phyloP scores from a whole-genome alignment of 441 rosid genomes.

The Gossypium lobatum region DNA sequence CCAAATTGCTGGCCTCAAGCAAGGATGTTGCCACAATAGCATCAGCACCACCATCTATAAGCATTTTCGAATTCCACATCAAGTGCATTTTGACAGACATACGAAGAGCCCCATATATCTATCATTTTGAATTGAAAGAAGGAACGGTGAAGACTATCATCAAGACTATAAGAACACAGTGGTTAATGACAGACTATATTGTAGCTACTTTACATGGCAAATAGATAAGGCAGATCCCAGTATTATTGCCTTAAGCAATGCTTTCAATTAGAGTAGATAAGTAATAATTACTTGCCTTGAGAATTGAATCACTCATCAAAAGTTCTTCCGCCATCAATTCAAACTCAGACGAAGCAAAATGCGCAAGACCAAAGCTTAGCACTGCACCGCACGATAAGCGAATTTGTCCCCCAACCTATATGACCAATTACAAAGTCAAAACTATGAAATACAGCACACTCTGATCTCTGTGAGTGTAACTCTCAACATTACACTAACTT shows the following conservation, averaged over 20 bases:
- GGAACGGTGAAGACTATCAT: constrained; percentile 9
- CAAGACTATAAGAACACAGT: constrained; percentile 1
- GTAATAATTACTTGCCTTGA: constrained; percentile 53
- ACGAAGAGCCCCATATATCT: constrained; percentile 89
- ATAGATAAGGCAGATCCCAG: background rate
- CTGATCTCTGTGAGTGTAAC: background rate
- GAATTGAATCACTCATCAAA: constrained; percentile 70
- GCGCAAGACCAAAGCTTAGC: constrained; percentile 82
- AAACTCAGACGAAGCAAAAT: constrained; percentile 72
- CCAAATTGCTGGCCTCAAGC: constrained; percentile 83
- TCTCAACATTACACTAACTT: constrained; percentile 2
- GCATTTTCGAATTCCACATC: constrained; percentile 90
- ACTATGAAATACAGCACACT: background rate
- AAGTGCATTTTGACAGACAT: constrained; percentile 84
- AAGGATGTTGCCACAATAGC: constrained; percentile 64
- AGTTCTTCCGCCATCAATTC: constrained; percentile 93
- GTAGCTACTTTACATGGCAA: constrained; percentile 5
- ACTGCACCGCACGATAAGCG: constrained; percentile 54
- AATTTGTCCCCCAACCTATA: constrained; percentile 71
- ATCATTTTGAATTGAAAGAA: constrained; percentile 16
- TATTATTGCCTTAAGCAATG: background rate
- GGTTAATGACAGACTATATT: background rate
- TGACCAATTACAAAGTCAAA: background rate
- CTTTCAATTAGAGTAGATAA: background rate
- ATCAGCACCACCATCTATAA: constrained; percentile 71